Evolutionary conservation across 306 rosid species (phyloP), one percentile per base, ranked within the genome.

Genomic region (Herpetospermum pedunculosum): DNA sequence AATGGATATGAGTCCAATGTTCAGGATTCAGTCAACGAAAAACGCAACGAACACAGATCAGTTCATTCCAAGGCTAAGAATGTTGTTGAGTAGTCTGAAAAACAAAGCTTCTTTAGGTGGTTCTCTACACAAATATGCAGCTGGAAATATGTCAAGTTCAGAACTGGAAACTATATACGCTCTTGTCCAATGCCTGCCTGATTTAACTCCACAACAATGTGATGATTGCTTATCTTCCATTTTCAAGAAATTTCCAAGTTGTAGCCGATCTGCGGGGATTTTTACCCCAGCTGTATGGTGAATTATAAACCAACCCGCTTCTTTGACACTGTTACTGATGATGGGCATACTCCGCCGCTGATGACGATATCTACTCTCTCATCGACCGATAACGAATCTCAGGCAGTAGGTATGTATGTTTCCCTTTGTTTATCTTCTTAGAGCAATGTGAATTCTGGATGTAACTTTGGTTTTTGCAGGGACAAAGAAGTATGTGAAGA

Each of bases 1-100:
- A 2, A 3, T n/a, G 80, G 81, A 84, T 47, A n/a, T 53, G 16
- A 8, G 0, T 9, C 88, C 80, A 43, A 0, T n/a, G 0, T n/a
- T 35, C 40, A 26, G 0, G 19, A 0, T 25, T 11, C 14, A 7
- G 70, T 23, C 0, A 8, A 0, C 0, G 4, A 14, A 1, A 0
- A 82, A 84, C 37, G 75, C 75, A 18, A 55, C 82, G 4, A 77
- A 78, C 28, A 12, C 49, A 75, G 64, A 78, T 50, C 38, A 38
- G 54, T 76, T 65, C 40, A 9, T 64, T 16, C 7, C 0, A 0
- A 29, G 6, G 3, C 67, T 76, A n/a, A 25, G n/a, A 43, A 12
- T 21, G 7, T 25, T 76, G 75, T 67, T 76, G 53, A 19, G 40
- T 38, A 40, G 49, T 16, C 58, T 41, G 29, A 77, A 43, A 43